Evolutionary conservation across 768 basidiomycete species (phyloP).

Genomic region (Agaricus sinodeliciosus): DNA sequence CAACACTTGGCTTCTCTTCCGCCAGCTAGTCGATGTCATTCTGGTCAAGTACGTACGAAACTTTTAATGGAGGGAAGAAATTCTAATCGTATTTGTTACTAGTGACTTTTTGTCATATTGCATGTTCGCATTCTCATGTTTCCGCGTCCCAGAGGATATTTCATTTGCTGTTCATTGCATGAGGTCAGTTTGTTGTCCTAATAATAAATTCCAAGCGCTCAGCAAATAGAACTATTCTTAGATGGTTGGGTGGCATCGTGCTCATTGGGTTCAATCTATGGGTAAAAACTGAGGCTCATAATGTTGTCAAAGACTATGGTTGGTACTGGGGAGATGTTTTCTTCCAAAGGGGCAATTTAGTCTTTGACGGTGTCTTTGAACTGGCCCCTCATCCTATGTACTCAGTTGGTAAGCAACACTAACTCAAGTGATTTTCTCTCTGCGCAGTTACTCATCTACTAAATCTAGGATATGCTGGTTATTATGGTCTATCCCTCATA

Average conservation of each 20-base stretch:
- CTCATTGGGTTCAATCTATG: constrained; percentile 94
- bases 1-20: constrained; percentile 94
- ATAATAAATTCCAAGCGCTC: too few relatives aligned
- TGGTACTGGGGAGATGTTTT: constrained; percentile 98
- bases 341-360: constrained; percentile 86
- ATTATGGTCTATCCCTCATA: constrained; percentile 92
- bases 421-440: background rate
- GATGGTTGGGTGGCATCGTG: constrained; percentile 82
- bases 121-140: constrained; percentile 92
- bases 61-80: background rate
- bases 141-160: constrained; percentile 77
- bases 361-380: constrained; percentile 98
- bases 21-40: constrained; percentile 94
- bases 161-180: constrained; percentile 69
- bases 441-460: background rate
- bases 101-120: constrained; percentile 95
- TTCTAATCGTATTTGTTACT: constrained; percentile 6
- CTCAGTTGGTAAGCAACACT: constrained; percentile 51
- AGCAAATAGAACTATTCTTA: constrained; percentile 18
- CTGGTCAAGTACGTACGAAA: constrained; percentile 73
- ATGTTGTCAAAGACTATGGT: constrained; percentile 96
- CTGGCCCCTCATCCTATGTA: constrained; percentile 95
- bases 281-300: constrained; percentile 97
- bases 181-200: constrained; percentile 38
- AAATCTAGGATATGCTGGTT: constrained; percentile 80